phyloP scores from a whole-genome alignment of 2,329 filamentous ascomycete species.

The Pezizomycotina sp. region DNA sequence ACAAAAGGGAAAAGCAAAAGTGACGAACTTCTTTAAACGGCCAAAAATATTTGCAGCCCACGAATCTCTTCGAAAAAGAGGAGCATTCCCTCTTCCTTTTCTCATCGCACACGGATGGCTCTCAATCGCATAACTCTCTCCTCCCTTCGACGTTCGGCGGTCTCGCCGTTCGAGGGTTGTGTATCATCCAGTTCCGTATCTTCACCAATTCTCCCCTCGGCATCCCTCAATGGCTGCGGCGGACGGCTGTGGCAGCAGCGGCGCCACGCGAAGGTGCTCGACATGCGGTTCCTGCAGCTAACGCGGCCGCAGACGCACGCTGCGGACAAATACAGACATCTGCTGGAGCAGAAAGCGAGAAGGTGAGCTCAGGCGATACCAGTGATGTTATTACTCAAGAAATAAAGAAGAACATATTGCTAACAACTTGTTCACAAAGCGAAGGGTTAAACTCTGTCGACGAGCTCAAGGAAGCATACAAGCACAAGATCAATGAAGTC shows the following conservation, averaged over 20 bases:
- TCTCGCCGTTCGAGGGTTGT: too few species aligned
- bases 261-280: constrained; percentile 81
- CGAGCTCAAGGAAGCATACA: constrained; percentile 65
- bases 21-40: too few species aligned
- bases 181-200: too few species aligned
- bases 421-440: constrained; percentile 21
- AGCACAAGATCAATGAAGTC: constrained; percentile 61
- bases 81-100: too few species aligned
- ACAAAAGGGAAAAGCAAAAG: too few species aligned
- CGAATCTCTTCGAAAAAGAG: too few species aligned
- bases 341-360: constrained; percentile 67
- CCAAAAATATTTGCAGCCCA: too few species aligned
- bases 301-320: constrained; percentile 52
- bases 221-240: too few species aligned
- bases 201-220: too few species aligned
- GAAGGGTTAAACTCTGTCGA: constrained; percentile 54
- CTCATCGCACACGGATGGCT: too few species aligned
- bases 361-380: constrained; percentile 32
- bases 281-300: constrained; percentile 76
- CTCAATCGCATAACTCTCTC: too few species aligned
- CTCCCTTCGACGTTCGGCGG: too few species aligned
- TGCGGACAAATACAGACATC: constrained; percentile 70
- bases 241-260: constrained; percentile 41
- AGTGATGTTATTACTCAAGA: not conserved
- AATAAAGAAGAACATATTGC: constrained; percentile 2